phyloP scores from a whole-genome alignment of 208 protist species.

The Trypanosoma cruzi region DNA sequence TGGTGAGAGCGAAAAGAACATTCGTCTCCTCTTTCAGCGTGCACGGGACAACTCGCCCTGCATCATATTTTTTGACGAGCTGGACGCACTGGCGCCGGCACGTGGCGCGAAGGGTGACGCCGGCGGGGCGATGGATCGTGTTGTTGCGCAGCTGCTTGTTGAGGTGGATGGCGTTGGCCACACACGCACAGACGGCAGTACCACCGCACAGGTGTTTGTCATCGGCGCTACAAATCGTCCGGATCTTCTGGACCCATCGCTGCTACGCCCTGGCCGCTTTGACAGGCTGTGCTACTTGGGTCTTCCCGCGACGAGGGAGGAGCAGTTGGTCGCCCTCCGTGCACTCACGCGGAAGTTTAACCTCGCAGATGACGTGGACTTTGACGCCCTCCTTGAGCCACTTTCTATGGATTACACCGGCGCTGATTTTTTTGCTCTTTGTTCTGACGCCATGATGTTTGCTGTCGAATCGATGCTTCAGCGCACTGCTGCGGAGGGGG shows the following conservation, averaged over 20 bases:
- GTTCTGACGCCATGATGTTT: conserved; percentile 95
- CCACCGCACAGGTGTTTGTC: conserved; percentile 88
- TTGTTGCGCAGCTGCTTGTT: conserved; percentile 93
- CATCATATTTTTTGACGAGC: conserved; percentile 95
- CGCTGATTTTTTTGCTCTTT: conserved; percentile 95
- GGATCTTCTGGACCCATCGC: conserved; percentile 90
- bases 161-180: conserved; percentile 90
- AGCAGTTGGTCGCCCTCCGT: conserved; percentile 79
- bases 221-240: conserved; percentile 94
- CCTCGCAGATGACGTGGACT: conserved; percentile 60
- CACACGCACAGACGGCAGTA: conserved; percentile 68
- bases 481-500: conserved; percentile 16
- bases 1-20: conserved; percentile 92
- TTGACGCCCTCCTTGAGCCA: conserved; percentile 61
- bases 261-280: conserved; percentile 94
- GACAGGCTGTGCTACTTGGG: conserved; percentile 91
- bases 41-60: conserved; percentile 90
- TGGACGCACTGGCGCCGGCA: conserved; percentile 89
- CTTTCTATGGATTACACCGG: conserved; percentile 91
- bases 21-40: conserved; percentile 88
- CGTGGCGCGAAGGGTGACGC: conserved; percentile 88
- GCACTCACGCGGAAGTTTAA: conserved; percentile 89
- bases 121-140: conserved; percentile 93
- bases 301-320: conserved; percentile 66
- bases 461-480: conserved; percentile 91